phyloP scores from a whole-genome alignment of 345 rosid genomes.

The Adansonia digitata region DNA sequence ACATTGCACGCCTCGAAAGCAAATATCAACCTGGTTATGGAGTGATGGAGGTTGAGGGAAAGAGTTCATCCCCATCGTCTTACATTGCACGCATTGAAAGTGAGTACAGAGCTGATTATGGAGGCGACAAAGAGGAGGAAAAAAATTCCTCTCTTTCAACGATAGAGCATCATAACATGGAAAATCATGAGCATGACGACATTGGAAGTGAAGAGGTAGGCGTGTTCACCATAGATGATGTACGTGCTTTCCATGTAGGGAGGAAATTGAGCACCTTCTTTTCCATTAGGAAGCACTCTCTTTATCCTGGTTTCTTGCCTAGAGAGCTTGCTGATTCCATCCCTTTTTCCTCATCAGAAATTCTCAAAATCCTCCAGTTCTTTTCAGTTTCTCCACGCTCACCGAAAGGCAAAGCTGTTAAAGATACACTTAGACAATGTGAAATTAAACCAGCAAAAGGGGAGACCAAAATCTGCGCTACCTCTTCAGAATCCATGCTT shows the following conservation, averaged over 20 bases:
- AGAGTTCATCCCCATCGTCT: neutral
- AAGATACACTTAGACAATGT: slow-evolving; percentile 17
- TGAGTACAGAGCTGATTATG: neutral
- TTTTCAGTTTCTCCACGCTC: slow-evolving; percentile 18
- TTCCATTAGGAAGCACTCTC: slow-evolving; percentile 25
- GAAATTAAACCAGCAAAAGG: slow-evolving; percentile 16
- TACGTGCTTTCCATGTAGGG: slow-evolving; percentile 18
- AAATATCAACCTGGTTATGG: neutral
- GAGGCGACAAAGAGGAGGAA: neutral
- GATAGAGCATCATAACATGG: neutral
- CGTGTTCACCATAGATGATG: slow-evolving; percentile 32
- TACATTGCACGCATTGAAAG: neutral
- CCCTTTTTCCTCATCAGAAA: slow-evolving; percentile 16
- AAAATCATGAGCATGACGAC: neutral
- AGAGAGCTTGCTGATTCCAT: slow-evolving; percentile 21
- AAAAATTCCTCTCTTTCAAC: neutral
- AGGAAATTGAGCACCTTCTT: slow-evolving; percentile 26
- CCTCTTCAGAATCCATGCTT: slow-evolving; percentile 25
- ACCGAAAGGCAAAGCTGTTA: slow-evolving; percentile 18
- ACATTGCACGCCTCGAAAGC: neutral
- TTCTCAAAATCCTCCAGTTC: slow-evolving; percentile 15
- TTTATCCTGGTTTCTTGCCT: slow-evolving; percentile 21
- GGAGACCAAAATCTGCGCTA: slow-evolving; percentile 22
- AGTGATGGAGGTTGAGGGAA: neutral
- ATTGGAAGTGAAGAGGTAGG: slow-evolving; percentile 5